phyloP scores from a whole-genome alignment of 1,284 basidiomycete species.

The Irpex sp. region DNA sequence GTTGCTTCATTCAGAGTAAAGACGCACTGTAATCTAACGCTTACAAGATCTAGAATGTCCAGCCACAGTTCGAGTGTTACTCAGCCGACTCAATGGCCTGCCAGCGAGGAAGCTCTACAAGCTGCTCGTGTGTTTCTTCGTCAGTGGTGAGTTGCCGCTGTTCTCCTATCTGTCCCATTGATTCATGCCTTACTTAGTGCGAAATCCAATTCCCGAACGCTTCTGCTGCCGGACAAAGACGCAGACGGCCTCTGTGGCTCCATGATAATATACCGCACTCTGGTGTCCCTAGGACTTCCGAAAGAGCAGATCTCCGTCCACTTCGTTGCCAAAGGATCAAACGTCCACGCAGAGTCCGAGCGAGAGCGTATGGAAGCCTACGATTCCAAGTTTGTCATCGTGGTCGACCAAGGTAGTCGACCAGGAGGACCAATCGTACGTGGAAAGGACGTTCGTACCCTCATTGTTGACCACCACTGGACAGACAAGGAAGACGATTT shows the following conservation, averaged over 20 bases:
- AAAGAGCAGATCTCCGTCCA: conserved; percentile 21
- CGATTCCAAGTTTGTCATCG: conserved; percentile 21
- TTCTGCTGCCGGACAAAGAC: conserved; percentile 32
- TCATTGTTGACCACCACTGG: conserved; percentile 31
- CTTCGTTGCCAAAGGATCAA: conserved; percentile 28
- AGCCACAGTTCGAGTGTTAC: too few relatives aligned
- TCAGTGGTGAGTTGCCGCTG: not conserved
- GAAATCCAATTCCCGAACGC: conserved; percentile 12
- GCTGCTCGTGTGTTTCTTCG: not conserved
- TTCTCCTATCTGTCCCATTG: not conserved
- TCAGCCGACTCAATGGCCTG: not conserved
- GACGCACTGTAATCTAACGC: too few relatives aligned
- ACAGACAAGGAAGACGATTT: conserved; percentile 20
- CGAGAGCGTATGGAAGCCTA: conserved; percentile 19
- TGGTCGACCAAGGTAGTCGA: conserved; percentile 30
- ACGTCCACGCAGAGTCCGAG: conserved; percentile 24
- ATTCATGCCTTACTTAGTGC: conserved; percentile 1
- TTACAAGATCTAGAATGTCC: too few relatives aligned
- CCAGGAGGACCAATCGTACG: conserved; percentile 21
- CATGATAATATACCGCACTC: conserved; percentile 27
- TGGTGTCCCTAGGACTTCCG: conserved; percentile 24
- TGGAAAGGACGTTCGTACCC: conserved; percentile 16
- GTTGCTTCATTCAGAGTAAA: too few relatives aligned
- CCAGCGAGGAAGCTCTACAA: not conserved
- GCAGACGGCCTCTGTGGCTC: conserved; percentile 30